A percentile compares a stretch with the other conserved stretches of the same genome.
phyloP scores from a whole-genome alignment of 2,329 filamentous ascomycete genomes.

The Beauveria sp. region DNA sequence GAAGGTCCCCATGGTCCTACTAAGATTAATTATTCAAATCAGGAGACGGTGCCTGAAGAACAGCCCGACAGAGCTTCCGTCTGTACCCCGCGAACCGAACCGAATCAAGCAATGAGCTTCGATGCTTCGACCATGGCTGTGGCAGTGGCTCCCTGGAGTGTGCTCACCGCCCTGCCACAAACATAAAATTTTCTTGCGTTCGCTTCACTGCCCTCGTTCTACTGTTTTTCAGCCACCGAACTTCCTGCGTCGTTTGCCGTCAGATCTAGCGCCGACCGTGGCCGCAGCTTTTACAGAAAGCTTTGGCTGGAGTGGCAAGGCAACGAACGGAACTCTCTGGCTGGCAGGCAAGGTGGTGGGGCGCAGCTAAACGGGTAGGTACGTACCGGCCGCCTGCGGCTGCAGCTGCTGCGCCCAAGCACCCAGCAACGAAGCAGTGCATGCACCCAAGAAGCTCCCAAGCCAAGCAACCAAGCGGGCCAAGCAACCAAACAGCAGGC shows the following conservation, averaged over 20 bases:
- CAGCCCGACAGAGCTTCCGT: neutral
- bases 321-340: conserved; percentile 8
- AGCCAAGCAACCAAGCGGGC: neutral
- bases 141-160: neutral
- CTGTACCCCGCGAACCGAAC: neutral
- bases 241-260: neutral
- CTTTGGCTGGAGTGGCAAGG: conserved; percentile 9
- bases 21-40: neutral
- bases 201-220: neutral
- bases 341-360: conserved; percentile 1
- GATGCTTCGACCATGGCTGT: neutral
- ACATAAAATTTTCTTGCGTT: neutral
- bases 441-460: too few relatives aligned
- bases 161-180: conserved; percentile 6
- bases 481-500: neutral
- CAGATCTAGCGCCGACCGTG: neutral
- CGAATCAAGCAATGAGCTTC: neutral
- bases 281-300: neutral
- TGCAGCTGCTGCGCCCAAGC: conserved; percentile 4
- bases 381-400: neutral
- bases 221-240: neutral
- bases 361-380: neutral
- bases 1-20: neutral
- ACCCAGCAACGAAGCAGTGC: neutral
- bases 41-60: neutral